Evolutionary conservation across 805 yeast species (phyloP).

Genomic region (Wickerhamiella musiphila): DNA sequence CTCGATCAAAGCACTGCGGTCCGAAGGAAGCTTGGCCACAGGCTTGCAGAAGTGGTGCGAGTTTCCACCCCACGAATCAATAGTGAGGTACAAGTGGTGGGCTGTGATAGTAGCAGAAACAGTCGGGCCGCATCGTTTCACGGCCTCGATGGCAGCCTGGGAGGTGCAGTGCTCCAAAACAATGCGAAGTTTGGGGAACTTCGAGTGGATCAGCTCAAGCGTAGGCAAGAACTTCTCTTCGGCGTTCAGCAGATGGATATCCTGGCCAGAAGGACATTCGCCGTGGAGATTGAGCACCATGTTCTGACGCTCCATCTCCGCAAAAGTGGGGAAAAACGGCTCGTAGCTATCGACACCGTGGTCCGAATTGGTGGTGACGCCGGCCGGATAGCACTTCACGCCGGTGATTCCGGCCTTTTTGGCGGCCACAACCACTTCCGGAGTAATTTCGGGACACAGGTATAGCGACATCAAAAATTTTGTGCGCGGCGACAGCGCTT

Average conservation of each 20-base stretch:
- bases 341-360: constrained; percentile 82
- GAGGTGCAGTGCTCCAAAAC: constrained; percentile 93
- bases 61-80: constrained; percentile 94
- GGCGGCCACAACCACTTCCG: constrained; percentile 69
- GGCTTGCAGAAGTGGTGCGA: constrained; percentile 95
- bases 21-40: constrained; percentile 83
- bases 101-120: constrained; percentile 94
- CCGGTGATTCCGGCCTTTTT: constrained; percentile 59
- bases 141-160: constrained; percentile 65
- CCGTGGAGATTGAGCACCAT: constrained; percentile 85
- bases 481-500: constrained; percentile 57
- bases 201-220: constrained; percentile 51
- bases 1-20: constrained; percentile 56
- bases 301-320: constrained; percentile 66
- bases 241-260: constrained; percentile 83
- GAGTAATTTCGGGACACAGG: constrained; percentile 60
- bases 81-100: constrained; percentile 75
- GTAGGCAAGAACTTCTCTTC: constrained; percentile 89
- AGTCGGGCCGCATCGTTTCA: constrained; percentile 46
- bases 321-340: constrained; percentile 73
- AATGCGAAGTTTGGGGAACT: constrained; percentile 75
- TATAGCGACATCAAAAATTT: constrained; percentile 87
- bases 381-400: constrained; percentile 95
- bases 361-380: constrained; percentile 95
- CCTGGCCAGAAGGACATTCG: constrained; percentile 68